Conservation (phyloP, 352 stramenopile genomes). For the Pythium chondricola region DNA sequence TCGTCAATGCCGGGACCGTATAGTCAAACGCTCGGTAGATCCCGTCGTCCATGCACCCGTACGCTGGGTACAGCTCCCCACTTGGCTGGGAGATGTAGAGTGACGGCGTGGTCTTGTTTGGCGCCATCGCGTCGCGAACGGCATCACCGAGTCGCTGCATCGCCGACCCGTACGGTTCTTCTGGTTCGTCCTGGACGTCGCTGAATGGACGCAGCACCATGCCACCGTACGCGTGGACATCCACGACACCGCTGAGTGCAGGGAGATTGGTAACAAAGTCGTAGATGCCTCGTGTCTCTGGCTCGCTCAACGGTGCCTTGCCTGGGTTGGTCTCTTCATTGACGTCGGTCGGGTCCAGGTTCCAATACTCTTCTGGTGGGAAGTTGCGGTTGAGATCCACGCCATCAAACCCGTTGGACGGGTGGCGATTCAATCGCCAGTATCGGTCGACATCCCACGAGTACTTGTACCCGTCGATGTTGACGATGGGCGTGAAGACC, state of each 20-base stretch:
- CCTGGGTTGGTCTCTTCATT: conserved; percentile 56
- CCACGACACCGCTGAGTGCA: conserved; percentile 39
- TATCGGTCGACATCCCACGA: conserved; percentile 54
- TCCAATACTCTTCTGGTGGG: conserved; percentile 50
- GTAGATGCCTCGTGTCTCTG: conserved; percentile 36
- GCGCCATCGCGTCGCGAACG: conserved; percentile 44
- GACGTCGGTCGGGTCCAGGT: conserved; percentile 30
- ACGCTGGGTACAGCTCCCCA: conserved; percentile 53
- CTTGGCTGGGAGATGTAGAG: conserved; percentile 55
- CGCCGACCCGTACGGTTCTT: conserved; percentile 45
- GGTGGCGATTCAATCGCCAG: conserved; percentile 54
- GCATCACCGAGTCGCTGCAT: conserved; percentile 38
- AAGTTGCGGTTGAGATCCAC: conserved; percentile 80
- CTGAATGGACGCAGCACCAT: conserved; percentile 66
- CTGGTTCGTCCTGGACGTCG: conserved; percentile 25
- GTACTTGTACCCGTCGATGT: conserved; percentile 77
- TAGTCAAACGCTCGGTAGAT: conserved; percentile 56
- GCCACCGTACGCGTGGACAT: conserved; percentile 58
- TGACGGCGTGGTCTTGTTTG: conserved; percentile 9
- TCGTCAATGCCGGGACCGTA: conserved; percentile 54
- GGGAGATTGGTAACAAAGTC: conserved; percentile 47
- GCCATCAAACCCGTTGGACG: conserved; percentile 30
- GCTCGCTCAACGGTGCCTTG: conserved; percentile 48
- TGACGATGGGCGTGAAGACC: conserved; percentile 78
- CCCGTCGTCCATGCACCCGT: conserved; percentile 61